Conservation (phyloP, 257 asterid species). For the Anisodus acutangulus region DNA sequence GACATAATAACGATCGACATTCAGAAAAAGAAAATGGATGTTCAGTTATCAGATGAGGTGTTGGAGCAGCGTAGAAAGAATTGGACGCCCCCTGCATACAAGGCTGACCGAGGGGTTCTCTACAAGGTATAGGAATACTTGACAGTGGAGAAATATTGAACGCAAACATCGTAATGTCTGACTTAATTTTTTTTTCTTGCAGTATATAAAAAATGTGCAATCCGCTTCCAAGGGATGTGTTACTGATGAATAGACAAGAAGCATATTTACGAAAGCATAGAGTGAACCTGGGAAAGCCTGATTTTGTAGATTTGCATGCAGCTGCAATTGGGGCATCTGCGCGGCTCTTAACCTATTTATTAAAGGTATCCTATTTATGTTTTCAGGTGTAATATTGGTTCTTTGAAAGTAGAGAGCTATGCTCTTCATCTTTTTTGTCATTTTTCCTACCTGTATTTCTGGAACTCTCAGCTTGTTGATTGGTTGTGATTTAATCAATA, state of each 20-base stretch:
- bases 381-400: conserved; percentile 8
- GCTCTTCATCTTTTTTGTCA: background rate
- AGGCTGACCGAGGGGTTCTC: conserved; percentile 84
- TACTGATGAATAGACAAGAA: conserved; percentile 69
- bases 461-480: background rate
- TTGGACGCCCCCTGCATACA: conserved; percentile 77
- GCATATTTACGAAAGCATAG: background rate
- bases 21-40: conserved; percentile 68
- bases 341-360: background rate
- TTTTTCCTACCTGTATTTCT: background rate
- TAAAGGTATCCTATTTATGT: background rate
- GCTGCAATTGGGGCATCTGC: conserved; percentile 26
- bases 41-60: conserved; percentile 66
- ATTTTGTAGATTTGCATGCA: background rate
- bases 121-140: conserved; percentile 62
- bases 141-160: background rate
- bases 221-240: conserved; percentile 95
- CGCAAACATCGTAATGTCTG: background rate
- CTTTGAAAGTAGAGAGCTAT: background rate
- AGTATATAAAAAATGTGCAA: conserved; percentile 86
- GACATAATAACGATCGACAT: conserved; percentile 79
- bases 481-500: background rate
- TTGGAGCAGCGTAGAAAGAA: conserved; percentile 70
- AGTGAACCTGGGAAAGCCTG: conserved; percentile 21
- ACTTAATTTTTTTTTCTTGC: conserved; percentile 24